Evolutionary conservation across 306 rosid genomes (phyloP).

Genomic region (Styphnolobium japonicum): DNA sequence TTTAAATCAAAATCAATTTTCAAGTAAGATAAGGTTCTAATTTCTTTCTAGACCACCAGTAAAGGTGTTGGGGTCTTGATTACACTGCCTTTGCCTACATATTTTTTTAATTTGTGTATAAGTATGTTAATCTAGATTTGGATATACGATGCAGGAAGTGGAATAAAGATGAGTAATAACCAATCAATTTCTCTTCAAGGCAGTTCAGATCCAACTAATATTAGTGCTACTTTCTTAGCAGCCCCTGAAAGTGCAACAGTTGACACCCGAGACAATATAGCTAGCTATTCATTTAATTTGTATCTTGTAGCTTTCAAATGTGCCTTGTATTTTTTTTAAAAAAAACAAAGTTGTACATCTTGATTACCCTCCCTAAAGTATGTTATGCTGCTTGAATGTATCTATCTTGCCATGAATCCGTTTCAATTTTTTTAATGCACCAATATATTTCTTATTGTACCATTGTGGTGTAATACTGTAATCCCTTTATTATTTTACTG

Average conservation of each 20-base stretch:
- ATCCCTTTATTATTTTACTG: neutral
- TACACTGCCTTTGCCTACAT: neutral
- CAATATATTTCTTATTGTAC: neutral
- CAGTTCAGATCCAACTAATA: neutral
- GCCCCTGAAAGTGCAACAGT: neutral
- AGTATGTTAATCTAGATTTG: neutral
- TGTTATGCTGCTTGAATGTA: neutral
- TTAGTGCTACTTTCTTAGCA: neutral
- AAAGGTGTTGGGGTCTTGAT: neutral
- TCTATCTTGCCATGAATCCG: neutral
- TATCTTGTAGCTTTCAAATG: neutral
- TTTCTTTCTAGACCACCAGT: neutral
- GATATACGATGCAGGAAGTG: constrained; percentile 26
- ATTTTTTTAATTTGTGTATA: neutral
- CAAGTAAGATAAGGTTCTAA: neutral
- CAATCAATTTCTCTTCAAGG: neutral
- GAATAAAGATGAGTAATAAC: neutral
- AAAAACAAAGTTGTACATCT: neutral
- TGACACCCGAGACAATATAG: neutral
- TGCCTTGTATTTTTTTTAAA: neutral
- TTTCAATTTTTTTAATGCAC: neutral
- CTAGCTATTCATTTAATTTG: neutral
- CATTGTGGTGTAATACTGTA: neutral
- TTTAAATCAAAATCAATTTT: neutral
- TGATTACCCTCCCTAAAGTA: neutral